Evolutionary conservation across 352 stramenopile genomes (phyloP).

Genomic region (Phytopythium oedochilum): DNA sequence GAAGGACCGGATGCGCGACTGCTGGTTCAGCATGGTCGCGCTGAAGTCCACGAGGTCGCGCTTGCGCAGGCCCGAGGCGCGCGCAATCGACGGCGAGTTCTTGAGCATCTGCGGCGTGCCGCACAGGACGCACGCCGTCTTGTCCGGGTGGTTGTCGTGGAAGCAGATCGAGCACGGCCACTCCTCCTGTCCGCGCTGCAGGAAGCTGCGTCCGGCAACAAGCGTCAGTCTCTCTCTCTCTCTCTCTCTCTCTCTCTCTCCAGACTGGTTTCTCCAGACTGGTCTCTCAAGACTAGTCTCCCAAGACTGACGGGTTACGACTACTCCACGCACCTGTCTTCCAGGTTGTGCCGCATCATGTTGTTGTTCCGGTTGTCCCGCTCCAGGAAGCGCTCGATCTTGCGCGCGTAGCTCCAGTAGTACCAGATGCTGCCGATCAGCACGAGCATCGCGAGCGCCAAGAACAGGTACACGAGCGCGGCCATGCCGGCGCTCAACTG

Average conservation of each 20-base stretch:
- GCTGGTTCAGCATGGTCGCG: constrained; percentile 73
- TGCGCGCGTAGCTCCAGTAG: constrained; percentile 86
- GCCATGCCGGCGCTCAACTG: constrained; percentile 63
- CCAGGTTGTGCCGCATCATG: constrained; percentile 85
- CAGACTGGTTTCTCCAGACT: no score
- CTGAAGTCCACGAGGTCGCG: constrained; percentile 54
- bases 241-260: no score
- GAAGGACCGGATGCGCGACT: constrained; percentile 78
- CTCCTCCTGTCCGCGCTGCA: constrained; percentile 73
- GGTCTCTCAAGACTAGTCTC: no score
- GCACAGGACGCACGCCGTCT: constrained; percentile 80
- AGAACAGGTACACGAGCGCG: constrained; percentile 72
- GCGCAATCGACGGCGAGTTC: constrained; percentile 51
- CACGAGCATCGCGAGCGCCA: constrained; percentile 64
- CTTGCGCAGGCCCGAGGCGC: constrained; percentile 70
- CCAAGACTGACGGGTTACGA: no score
- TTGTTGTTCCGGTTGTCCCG: constrained; percentile 87
- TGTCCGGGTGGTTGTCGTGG: constrained; percentile 84
- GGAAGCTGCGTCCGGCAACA: constrained; percentile 32
- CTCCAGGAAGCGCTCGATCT: constrained; percentile 82
- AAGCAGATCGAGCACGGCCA: constrained; percentile 88
- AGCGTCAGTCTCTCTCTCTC: no score
- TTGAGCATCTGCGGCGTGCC: constrained; percentile 67
- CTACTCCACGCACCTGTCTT: constrained; percentile 59
- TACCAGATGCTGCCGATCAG: constrained; percentile 77